phyloP scores from a whole-genome alignment of 139 green algal species.

The Diplosphaera chodatii region DNA sequence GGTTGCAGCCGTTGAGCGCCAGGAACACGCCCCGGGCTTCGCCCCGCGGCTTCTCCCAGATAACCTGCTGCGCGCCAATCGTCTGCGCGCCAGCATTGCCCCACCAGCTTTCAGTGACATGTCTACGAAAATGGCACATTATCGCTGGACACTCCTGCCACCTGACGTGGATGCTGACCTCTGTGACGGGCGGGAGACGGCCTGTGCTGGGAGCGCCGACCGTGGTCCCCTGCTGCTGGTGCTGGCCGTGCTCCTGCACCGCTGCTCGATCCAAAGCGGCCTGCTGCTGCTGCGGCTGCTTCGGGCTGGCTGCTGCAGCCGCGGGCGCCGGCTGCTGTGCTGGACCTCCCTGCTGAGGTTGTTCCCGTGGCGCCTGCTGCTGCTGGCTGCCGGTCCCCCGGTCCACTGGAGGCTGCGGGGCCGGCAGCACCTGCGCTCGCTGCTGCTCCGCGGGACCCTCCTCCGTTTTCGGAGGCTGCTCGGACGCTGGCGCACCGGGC shows the following conservation, averaged over 20 bases:
- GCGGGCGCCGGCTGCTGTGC: neutral
- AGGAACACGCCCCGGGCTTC: neutral
- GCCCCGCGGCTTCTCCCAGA: neutral
- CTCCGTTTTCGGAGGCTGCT: neutral
- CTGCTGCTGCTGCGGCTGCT: neutral
- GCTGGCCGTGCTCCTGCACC: no score
- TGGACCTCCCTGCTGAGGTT: neutral
- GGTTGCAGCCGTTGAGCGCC: neutral
- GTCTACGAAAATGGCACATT: no score
- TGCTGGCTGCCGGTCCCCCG: neutral
- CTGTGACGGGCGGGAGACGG: neutral
- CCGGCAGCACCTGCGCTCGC: neutral
- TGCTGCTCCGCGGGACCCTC: neutral
- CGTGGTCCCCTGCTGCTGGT: neutral
- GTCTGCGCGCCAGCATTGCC: neutral
- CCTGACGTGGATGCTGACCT: neutral
- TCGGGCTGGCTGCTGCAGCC: neutral
- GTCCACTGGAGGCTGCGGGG: neutral
- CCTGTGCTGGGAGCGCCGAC: no score
- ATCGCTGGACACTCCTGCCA: no score
- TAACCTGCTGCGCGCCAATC: neutral
- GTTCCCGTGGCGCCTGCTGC: no score
- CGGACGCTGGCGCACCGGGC: neutral
- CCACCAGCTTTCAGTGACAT: no score
- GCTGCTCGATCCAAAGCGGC: no score